Evolutionary conservation across 805 yeast genomes (phyloP).

Genomic region (Lipomyces lipofer): DNA sequence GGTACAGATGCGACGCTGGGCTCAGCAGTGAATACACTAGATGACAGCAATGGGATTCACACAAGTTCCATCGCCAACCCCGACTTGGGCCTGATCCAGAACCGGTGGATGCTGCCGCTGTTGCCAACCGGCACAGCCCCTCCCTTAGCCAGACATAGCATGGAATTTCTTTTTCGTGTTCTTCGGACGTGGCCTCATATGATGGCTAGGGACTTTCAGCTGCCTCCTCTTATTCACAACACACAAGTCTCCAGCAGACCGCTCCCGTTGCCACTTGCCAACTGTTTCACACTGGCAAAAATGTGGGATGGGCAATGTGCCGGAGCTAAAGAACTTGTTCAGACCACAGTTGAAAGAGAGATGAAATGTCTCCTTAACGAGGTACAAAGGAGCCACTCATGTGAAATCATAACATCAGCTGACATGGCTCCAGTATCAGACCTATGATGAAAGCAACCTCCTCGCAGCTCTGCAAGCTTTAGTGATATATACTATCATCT

Average conservation of each 20-base stretch:
- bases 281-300: not conserved
- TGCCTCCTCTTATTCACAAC: not conserved
- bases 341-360: no score
- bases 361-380: no score
- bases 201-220: not conserved
- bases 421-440: not conserved
- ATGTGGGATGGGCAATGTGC: not conserved
- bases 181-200: not conserved
- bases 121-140: not conserved
- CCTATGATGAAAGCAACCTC: not conserved
- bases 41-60: not conserved
- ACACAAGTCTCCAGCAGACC: not conserved
- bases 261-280: not conserved
- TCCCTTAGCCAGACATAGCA: not conserved
- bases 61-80: no score
- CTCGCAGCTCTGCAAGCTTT: not conserved
- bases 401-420: no score
- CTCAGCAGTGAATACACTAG: not conserved
- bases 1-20: not conserved
- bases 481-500: not conserved
- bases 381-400: no score
- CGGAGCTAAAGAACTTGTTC: not conserved
- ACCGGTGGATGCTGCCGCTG: not conserved
- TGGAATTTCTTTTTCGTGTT: not conserved
- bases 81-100: not conserved